phyloP scores from a whole-genome alignment of 73 alveolate species.

The Tetrahymena elliotti region DNA sequence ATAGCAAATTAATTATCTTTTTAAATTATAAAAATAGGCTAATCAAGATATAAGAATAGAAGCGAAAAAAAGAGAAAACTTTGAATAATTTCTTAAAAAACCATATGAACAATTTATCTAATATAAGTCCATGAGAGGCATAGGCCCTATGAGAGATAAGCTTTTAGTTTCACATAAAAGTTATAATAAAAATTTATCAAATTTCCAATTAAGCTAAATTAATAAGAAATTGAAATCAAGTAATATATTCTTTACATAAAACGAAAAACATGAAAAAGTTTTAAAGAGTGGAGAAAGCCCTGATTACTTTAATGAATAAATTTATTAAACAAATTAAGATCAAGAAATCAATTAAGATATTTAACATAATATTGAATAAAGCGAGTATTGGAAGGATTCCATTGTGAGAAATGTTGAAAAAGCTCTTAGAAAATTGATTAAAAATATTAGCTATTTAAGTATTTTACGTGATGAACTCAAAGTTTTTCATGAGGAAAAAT shows the following conservation, averaged over 20 bases:
- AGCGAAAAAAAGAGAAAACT: neutral
- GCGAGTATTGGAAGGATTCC: neutral
- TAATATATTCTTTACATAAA: neutral
- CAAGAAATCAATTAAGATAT: neutral
- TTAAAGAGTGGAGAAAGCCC: neutral
- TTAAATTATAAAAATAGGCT: neutral
- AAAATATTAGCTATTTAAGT: neutral
- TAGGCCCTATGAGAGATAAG: neutral
- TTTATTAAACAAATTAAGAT: neutral
- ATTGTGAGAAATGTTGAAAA: neutral
- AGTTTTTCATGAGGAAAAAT: neutral
- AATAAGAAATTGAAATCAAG: neutral
- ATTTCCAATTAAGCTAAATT: neutral
- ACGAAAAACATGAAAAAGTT: neutral
- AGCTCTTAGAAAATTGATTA: neutral
- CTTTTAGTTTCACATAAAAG: neutral
- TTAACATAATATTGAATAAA: neutral
- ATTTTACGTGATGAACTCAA: neutral
- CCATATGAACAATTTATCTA: neutral
- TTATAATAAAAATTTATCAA: neutral
- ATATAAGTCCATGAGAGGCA: neutral
- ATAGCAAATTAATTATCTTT: neutral
- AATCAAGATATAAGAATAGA: neutral
- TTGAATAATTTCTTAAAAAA: neutral
- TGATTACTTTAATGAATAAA: neutral